phyloP scores from a whole-genome alignment of 164 flowering plant genomes.

The Kingdonia uniflora region DNA sequence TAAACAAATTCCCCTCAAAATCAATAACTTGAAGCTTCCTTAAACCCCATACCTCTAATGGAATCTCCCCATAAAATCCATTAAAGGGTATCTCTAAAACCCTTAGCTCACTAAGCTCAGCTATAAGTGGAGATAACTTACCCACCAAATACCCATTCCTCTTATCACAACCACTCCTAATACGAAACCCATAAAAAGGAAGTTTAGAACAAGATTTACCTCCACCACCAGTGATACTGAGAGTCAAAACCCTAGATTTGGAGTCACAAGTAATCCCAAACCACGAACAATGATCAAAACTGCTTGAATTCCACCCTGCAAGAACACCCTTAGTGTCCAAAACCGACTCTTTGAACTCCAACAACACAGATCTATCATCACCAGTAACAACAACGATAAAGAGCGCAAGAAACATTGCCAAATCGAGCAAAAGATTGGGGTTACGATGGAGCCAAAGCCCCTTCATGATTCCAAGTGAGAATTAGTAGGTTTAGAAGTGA shows the following conservation, averaged over 20 bases:
- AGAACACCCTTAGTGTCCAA: slow-evolving; percentile 48
- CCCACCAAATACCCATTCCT: slow-evolving; percentile 31
- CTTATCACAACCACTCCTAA: slow-evolving; percentile 17
- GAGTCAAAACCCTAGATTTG: slow-evolving; percentile 28
- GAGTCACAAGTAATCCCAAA: slow-evolving; percentile 56
- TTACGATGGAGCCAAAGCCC: too few species aligned
- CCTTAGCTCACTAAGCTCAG: slow-evolving; percentile 38
- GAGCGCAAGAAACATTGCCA: slow-evolving; percentile 3
- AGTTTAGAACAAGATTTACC: slow-evolving; percentile 12
- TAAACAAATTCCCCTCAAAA: slow-evolving; percentile 54
- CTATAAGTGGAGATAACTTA: slow-evolving; percentile 31
- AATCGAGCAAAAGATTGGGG: slow-evolving; percentile 6
- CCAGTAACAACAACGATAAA: neutral
- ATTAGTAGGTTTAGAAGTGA: too few species aligned
- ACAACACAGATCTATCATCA: slow-evolving; percentile 27
- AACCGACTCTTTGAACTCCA: slow-evolving; percentile 43
- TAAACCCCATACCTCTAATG: slow-evolving; percentile 46
- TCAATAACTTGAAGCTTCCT: slow-evolving; percentile 50
- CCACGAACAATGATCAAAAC: slow-evolving; percentile 49
- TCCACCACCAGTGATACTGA: slow-evolving; percentile 28
- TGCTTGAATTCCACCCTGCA: slow-evolving; percentile 32
- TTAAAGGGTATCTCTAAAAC: slow-evolving; percentile 57
- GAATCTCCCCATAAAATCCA: slow-evolving; percentile 48
- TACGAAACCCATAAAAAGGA: slow-evolving; percentile 29
- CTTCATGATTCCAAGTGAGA: too few species aligned